Evolutionary conservation across 306 rosid genomes (phyloP).

Genomic region (Cucumis cinereus): DNA sequence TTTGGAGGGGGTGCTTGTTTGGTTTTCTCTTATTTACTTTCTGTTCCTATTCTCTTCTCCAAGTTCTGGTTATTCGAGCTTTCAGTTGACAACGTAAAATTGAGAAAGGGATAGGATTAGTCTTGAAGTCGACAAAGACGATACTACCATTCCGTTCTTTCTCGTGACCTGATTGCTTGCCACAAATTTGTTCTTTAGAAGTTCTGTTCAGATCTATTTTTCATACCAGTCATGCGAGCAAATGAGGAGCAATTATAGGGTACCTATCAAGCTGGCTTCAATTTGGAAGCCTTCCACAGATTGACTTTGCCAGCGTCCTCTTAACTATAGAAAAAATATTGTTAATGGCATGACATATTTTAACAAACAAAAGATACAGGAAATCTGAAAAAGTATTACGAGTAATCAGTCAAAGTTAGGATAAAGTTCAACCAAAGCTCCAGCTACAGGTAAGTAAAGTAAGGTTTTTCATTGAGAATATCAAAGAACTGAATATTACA

Average conservation of each 20-base stretch:
- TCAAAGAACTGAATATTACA: not conserved
- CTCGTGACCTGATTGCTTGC: not conserved
- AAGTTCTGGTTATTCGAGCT: not conserved
- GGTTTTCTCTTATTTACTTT: not conserved
- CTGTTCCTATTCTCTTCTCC: not conserved
- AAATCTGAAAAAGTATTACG: not conserved
- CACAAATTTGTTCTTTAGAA: not conserved
- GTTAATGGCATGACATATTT: not conserved
- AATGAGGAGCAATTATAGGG: not conserved
- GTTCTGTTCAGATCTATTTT: not conserved
- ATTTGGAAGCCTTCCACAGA: not conserved
- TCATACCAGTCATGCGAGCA: not conserved
- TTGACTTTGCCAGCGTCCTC: not conserved
- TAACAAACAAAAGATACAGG: not conserved
- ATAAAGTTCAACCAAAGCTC: not conserved
- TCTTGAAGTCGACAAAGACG: not conserved
- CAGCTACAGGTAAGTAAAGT: not conserved
- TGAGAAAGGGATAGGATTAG: not conserved
- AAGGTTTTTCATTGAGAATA: not conserved
- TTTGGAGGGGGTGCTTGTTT: not conserved
- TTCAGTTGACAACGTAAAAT: not conserved
- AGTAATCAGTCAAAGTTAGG: not conserved
- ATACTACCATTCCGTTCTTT: not conserved
- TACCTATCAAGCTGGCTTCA: not conserved
- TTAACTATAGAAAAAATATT: not conserved